Evolutionary conservation across 768 basidiomycete species (phyloP).

Genomic region (Chalciporus chontae): DNA sequence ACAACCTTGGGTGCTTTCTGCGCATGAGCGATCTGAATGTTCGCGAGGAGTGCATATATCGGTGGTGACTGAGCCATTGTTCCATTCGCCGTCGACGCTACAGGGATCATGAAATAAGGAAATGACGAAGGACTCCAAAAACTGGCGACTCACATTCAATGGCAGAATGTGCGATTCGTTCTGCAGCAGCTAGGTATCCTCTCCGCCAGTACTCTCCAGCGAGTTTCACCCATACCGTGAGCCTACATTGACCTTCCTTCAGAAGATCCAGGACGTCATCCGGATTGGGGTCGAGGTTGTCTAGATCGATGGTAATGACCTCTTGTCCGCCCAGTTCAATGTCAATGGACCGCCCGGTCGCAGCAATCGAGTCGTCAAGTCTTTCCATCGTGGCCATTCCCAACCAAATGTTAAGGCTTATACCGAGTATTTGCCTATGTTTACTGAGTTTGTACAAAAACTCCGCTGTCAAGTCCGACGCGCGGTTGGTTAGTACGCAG

Average conservation of each 20-base stretch:
- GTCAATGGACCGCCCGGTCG: constrained; percentile 46
- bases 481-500: background rate
- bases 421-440: background rate
- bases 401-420: background rate
- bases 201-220: constrained; percentile 88
- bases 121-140: background rate
- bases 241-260: constrained; percentile 66
- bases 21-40: constrained; percentile 77
- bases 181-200: constrained; percentile 70
- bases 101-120: constrained; percentile 1
- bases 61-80: constrained; percentile 56
- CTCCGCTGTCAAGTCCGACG: background rate
- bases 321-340: constrained; percentile 82
- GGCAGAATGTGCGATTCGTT: constrained; percentile 67
- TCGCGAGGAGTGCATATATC: constrained; percentile 79
- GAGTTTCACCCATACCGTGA: constrained; percentile 76
- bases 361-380: background rate
- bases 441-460: background rate
- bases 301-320: constrained; percentile 86
- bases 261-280: constrained; percentile 73
- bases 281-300: constrained; percentile 75
- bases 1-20: constrained; percentile 81
- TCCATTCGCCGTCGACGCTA: constrained; percentile 53
- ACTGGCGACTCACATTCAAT: constrained; percentile 52
- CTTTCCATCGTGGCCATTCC: background rate